Base-by-base conservation (phyloP, 805 yeast species). In the Candida adriatica region DNA sequence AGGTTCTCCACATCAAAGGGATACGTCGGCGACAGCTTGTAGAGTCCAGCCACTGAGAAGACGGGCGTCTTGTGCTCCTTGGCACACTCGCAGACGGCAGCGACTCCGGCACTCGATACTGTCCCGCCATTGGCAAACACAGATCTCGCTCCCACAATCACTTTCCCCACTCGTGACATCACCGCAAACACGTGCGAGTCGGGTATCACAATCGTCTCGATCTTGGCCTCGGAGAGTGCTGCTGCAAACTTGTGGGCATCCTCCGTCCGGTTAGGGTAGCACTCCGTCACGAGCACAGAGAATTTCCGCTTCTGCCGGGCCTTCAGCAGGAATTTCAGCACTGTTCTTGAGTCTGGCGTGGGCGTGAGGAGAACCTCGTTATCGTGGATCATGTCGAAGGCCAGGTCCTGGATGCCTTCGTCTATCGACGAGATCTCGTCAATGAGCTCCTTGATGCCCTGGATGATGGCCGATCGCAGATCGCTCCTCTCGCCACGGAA, bases 41-140 rank as follows among this genome's bases (percentile, higher is more conserved):
- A 92, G 34, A 90, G 66, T 28, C 97, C 98, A 2, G 96, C 87
- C 29, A 88, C 92, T 1, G 92, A 88, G 55, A 92, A 82, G 5
- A 92, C 97, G 0, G 98, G 98, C n/a, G 96, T 90, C 52, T 76
- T 73, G 56, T 84, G 90, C 51, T 85, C 95, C 53, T 83, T 84
- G 17, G 99, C 99, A 60, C 95, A 84, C 59, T 88, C 95, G 45
- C 94, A 88, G 8, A 87, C 96, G 29, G 87, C 72, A 18, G 95
- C 83, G 18, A 84, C 95, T 32, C 98, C 99, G 2, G 94, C 75
- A 16, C 81, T 75, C 3, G 95, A 75, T 29, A 86, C 73, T 43
- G 95, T 82, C 8, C 97, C 96, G 38, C 99, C 99, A 52, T 92
- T 92, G 32, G 95, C 95, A 55, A 92, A 82, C 5, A 92, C 96